Conservation (phyloP, 2,329 filamentous ascomycete genomes). For the Fusarium sp. region DNA sequence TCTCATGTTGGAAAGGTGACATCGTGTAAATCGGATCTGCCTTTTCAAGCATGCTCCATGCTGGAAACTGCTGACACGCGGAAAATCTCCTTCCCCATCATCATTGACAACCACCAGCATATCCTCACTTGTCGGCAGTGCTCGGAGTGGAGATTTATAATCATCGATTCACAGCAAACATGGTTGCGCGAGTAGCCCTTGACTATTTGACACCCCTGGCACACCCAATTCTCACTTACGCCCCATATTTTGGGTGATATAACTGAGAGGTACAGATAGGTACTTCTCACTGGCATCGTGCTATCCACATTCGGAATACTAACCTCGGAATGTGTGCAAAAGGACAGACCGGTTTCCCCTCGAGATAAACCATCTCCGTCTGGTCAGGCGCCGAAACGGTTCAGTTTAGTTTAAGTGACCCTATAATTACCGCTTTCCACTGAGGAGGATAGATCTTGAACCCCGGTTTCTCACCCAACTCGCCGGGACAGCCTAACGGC, state of each 20-base stretch:
- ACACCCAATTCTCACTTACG: too few species aligned
- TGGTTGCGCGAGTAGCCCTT: not conserved
- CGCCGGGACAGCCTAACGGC: constrained; percentile 46
- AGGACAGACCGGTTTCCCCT: constrained; percentile 11
- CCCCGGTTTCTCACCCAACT: constrained; percentile 44
- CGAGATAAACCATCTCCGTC: constrained; percentile 1
- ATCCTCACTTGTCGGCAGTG: constrained; percentile 10
- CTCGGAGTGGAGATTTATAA: constrained; percentile 1
- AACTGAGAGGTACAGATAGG: not conserved
- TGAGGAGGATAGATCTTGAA: constrained; percentile 30
- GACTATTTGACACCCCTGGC: not conserved
- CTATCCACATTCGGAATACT: constrained; percentile 29
- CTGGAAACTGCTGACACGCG: constrained; percentile 28
- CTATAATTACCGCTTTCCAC: constrained; percentile 8
- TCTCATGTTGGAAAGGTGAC: constrained; percentile 42
- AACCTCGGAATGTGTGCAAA: constrained; percentile 15
- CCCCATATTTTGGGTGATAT: not conserved
- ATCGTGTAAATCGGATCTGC: constrained; percentile 48
- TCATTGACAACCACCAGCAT: constrained; percentile 21
- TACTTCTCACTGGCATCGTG: constrained; percentile 17
- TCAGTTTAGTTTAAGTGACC: constrained; percentile 21
- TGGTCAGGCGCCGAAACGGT: constrained; percentile 5
- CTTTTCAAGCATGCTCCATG: constrained; percentile 19
- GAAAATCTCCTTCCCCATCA: constrained; percentile 38
- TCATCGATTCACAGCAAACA: not conserved